A percentile compares a stretch with the other conserved stretches of the same genome.
phyloP scores from a whole-genome alignment of 1,139 yeast genomes.

The Candida sp. region DNA sequence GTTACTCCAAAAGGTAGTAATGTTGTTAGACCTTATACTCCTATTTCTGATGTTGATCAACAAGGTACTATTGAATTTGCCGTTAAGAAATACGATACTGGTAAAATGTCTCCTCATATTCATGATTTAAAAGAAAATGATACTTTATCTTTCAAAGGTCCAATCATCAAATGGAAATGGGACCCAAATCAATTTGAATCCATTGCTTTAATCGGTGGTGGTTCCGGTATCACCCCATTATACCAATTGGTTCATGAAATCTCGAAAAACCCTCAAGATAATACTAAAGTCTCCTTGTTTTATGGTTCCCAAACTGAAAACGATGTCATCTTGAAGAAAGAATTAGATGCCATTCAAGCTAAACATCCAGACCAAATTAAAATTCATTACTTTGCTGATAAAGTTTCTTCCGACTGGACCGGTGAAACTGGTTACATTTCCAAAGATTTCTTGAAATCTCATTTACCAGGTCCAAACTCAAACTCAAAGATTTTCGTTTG shows the following conservation, averaged over 20 bases:
- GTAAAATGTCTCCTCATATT: conserved; percentile 81
- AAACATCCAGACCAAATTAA: conserved; percentile 64
- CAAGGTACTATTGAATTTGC: conserved; percentile 79
- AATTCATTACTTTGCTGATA: conserved; percentile 70
- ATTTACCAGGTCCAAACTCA: conserved; percentile 61
- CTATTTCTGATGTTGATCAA: conserved; percentile 66
- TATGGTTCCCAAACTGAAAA: conserved; percentile 78
- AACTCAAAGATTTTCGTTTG: conserved; percentile 79
- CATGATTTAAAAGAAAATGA: conserved; percentile 73
- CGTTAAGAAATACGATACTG: conserved; percentile 79
- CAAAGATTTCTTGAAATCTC: conserved; percentile 64
- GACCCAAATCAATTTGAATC: conserved; percentile 75
- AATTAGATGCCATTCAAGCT: conserved; percentile 66
- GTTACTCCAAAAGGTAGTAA: conserved; percentile 82
- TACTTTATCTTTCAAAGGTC: conserved; percentile 90
- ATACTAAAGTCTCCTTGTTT: conserved; percentile 65
- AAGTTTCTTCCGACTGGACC: conserved; percentile 66
- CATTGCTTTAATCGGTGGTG: conserved; percentile 92
- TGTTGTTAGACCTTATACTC: conserved; percentile 97
- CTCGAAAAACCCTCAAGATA: conserved; percentile 70
- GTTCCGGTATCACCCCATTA: conserved; percentile 95
- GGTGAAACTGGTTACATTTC: conserved; percentile 85
- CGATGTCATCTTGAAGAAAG: conserved; percentile 78
- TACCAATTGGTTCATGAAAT: conserved; percentile 84
- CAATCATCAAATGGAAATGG: conserved; percentile 91